A percentile compares a stretch with the other conserved stretches of the same genome.
Evolutionary conservation across 1,284 basidiomycete species (phyloP).

Genomic region (Rhizopogon parksii): DNA sequence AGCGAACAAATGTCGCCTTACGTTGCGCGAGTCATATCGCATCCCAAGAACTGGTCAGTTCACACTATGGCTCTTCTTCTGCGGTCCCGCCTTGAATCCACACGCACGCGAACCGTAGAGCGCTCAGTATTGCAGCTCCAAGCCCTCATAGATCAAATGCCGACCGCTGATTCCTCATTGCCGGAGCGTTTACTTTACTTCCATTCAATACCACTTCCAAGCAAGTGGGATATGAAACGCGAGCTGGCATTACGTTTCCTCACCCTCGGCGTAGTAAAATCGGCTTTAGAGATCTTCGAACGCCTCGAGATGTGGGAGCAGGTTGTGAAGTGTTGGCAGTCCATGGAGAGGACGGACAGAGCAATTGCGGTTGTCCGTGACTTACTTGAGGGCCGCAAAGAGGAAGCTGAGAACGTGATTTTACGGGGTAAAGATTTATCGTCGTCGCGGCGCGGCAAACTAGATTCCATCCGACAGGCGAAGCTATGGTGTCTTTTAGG

Average conservation of each 20-base stretch:
- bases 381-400: constrained; percentile 74
- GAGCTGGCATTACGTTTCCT: constrained; percentile 82
- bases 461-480: constrained; percentile 73
- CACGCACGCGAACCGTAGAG: constrained; percentile 85
- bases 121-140: constrained; percentile 85
- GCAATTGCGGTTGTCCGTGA: constrained; percentile 77
- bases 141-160: constrained; percentile 93
- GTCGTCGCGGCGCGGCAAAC: constrained; percentile 35
- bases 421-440: constrained; percentile 49
- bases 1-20: constrained; percentile 88
- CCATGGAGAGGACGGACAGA: constrained; percentile 71
- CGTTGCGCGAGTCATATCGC: constrained; percentile 76
- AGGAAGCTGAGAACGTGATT: constrained; percentile 73
- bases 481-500: constrained; percentile 96
- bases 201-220: constrained; percentile 75
- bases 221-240: constrained; percentile 85
- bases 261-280: constrained; percentile 77
- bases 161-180: constrained; percentile 67
- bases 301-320: constrained; percentile 97
- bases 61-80: constrained; percentile 92
- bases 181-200: constrained; percentile 74
- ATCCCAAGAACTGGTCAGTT: constrained; percentile 88
- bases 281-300: constrained; percentile 88
- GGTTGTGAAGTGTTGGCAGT: constrained; percentile 78
- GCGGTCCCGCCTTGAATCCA: constrained; percentile 81